Conservation (phyloP, 495 filamentous ascomycete species). For the Podospora pseudocomata region DNA sequence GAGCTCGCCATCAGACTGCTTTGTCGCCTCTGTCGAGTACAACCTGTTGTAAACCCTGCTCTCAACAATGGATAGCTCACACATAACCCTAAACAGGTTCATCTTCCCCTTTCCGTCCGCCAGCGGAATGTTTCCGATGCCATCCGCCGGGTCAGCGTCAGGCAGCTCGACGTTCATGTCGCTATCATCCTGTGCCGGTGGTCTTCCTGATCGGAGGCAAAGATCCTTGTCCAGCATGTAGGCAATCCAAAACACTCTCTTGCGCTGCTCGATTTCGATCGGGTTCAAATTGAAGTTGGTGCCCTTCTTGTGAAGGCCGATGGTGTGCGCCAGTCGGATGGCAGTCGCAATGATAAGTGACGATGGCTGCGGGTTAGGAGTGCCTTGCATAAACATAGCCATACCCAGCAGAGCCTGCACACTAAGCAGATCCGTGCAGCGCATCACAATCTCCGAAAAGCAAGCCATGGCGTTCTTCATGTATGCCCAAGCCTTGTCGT, state of each 20-base stretch:
- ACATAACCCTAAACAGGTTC: constrained; percentile 90
- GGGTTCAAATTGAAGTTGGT: constrained; percentile 86
- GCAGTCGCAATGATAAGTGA: constrained; percentile 93
- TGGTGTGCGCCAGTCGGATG: constrained; percentile 87
- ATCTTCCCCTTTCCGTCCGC: constrained; percentile 87
- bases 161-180: constrained; percentile 98
- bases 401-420: constrained; percentile 97
- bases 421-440: constrained; percentile 91
- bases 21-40: constrained; percentile 88
- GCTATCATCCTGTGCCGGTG: constrained; percentile 93
- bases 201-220: constrained; percentile 86
- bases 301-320: constrained; percentile 90
- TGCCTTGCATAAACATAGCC: constrained; percentile 93
- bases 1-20: constrained; percentile 88
- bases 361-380: constrained; percentile 91
- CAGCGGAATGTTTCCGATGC: constrained; percentile 88
- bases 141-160: constrained; percentile 83
- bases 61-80: constrained; percentile 84
- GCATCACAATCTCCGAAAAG: constrained; percentile 86
- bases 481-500: constrained; percentile 89
- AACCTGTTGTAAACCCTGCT: constrained; percentile 91
- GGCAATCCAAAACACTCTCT: constrained; percentile 96
- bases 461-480: constrained; percentile 95
- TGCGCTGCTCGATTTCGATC: constrained; percentile 89
- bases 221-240: constrained; percentile 96